Evolutionary conservation across 2,329 filamentous ascomycete genomes (phyloP), one percentile per base, ranked within the genome.

Genomic region (Sarocladium kiliense): DNA sequence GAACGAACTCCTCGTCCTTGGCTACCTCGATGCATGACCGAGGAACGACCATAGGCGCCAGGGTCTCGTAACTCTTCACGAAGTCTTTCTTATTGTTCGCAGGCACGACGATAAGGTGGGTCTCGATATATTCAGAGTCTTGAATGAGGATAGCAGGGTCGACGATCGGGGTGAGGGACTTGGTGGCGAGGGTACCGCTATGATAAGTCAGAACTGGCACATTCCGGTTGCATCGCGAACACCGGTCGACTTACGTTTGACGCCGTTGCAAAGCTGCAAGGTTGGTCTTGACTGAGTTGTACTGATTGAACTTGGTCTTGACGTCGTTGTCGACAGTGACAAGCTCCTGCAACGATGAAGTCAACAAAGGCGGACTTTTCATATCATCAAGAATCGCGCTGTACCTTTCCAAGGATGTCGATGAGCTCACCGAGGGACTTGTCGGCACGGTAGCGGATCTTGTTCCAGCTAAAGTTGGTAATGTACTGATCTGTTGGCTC

Each of bases 401-500:
- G 5, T 30, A 47, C 44, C 84, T 96, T 97, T 68, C 96, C 91
- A 57, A 99, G 76, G 39, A 86, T 86, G 69, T 91, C 88, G 63
- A 97, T 87, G 57, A 97, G 79, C 67, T 97, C 93, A 55, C 85
- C 81, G 58, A 99, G 82, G 53, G 93, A 84, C 70, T 93, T 95
- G 72, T 99, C 94, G 59, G 89, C 87, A 65, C 94, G 86, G 73
- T 97, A 99, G 70, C 96, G 94, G 73, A 96, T 90, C 73, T 94
- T 97, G 76, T 97, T 97, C 94, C 94, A 99, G 61, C 84, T 82
- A 73, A 97, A 99, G 55, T 82, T 86, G 66, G 86, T 84, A 45
- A 99, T 77, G 69, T 97, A 99, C 69, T 93, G 88, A 64, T 97
- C 93, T 58, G 93, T 91, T n/a, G 94, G 92, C 72, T 96, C 93